These are phyloP conservation scores for Amanita pseudoporphyria DNA, from an alignment of 768 basidiomycete genomes.

Conservation along the genomic window DNA sequence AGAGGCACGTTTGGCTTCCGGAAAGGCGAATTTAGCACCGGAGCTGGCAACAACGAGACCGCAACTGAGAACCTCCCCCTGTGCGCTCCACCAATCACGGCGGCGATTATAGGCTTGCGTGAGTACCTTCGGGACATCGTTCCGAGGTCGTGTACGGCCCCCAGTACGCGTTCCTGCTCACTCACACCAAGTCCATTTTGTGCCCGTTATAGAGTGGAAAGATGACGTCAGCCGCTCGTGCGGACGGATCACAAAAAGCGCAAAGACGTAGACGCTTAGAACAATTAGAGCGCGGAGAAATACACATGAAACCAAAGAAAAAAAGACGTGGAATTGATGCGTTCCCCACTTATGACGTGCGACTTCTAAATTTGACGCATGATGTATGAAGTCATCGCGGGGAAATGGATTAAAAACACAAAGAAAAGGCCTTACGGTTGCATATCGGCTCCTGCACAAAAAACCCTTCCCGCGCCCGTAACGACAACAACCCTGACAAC, in stretches of 20 bases:
- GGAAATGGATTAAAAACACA: background rate
- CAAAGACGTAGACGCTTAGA: background rate
- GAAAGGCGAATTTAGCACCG: constrained; percentile 61
- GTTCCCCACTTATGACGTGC: background rate
- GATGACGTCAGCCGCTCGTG: background rate
- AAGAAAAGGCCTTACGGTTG: constrained; percentile 36
- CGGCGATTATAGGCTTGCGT: constrained; percentile 70
- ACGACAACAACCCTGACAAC: constrained; percentile 64
- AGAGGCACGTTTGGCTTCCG: constrained; percentile 68
- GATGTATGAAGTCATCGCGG: background rate
- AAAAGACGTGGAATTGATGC: background rate
- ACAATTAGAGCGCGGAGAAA: background rate
- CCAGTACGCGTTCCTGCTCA: constrained; percentile 32
- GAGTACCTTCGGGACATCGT: constrained; percentile 61
- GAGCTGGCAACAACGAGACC: constrained; percentile 65
- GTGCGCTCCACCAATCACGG: constrained; percentile 66
- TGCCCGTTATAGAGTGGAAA: constrained; percentile 43
- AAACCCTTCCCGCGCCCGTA: constrained; percentile 62
- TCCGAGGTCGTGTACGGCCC: constrained; percentile 53
- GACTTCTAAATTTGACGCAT: too few relatives aligned
- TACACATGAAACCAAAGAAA: background rate
- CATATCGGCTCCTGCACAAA: constrained; percentile 78
- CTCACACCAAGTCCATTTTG: constrained; percentile 25
- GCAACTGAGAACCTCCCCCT: constrained; percentile 73
- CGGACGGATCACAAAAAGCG: background rate